phyloP scores from a whole-genome alignment of 2,329 filamentous ascomycete species.

The Monosporascus sp. region DNA sequence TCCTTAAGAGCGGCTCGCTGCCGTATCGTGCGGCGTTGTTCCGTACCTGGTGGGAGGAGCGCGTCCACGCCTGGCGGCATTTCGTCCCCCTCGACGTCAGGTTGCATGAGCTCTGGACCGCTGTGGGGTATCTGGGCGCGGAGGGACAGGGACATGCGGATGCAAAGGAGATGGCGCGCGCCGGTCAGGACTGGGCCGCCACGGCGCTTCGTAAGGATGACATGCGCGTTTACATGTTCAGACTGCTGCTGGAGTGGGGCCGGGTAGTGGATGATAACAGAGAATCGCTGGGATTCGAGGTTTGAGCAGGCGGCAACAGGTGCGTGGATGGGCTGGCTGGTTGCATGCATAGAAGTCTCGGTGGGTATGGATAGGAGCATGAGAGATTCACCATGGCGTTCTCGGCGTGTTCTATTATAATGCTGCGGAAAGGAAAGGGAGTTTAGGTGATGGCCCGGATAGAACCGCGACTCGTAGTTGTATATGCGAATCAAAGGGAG shows the following conservation, averaged over 20 bases:
- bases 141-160: constrained; percentile 15
- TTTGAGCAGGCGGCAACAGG: background rate
- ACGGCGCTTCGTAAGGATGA: constrained; percentile 50
- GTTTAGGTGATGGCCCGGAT: too few relatives aligned
- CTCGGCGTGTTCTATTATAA: too few relatives aligned
- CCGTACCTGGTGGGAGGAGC: constrained; percentile 59
- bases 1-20: constrained; percentile 45
- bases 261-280: constrained; percentile 34
- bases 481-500: too few relatives aligned
- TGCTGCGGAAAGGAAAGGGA: too few relatives aligned
- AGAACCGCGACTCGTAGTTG: too few relatives aligned
- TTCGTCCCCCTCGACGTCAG: constrained; percentile 55
- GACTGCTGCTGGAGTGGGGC: constrained; percentile 46
- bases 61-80: constrained; percentile 57
- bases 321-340: background rate
- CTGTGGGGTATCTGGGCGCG: constrained; percentile 24
- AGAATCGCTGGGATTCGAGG: constrained; percentile 28
- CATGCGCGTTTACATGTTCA: constrained; percentile 53
- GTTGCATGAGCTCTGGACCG: constrained; percentile 20
- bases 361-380: background rate
- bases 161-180: constrained; percentile 46
- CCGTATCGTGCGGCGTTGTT: constrained; percentile 58
- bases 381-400: background rate
- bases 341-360: background rate
- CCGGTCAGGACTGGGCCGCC: constrained; percentile 50